Evolutionary conservation across 441 rosid species (phyloP).

Genomic region (Gossypium gossypioides): DNA sequence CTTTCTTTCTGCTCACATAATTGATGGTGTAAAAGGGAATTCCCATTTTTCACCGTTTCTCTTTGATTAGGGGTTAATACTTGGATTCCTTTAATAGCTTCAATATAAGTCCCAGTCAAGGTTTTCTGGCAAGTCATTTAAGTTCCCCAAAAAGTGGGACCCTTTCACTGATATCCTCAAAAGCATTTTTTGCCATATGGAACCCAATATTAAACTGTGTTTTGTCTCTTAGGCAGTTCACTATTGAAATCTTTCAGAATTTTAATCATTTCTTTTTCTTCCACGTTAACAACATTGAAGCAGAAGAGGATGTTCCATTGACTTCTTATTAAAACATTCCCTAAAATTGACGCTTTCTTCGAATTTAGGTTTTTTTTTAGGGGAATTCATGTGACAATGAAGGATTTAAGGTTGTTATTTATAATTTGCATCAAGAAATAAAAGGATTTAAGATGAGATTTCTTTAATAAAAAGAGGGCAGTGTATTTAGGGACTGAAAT

Average conservation of each 20-base stretch:
- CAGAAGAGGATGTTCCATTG: background rate
- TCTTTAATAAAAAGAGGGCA: too few species aligned
- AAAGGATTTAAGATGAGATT: too few species aligned
- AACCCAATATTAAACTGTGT: background rate
- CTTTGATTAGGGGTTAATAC: background rate
- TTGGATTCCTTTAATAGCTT: background rate
- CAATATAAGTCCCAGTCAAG: background rate
- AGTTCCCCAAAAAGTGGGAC: background rate
- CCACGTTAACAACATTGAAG: background rate
- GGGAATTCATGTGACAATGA: background rate
- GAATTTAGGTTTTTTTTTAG: background rate
- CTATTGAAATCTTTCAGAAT: background rate
- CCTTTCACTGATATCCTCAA: background rate
- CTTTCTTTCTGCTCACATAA: background rate
- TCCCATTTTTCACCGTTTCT: background rate
- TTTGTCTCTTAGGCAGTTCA: background rate
- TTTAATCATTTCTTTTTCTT: background rate
- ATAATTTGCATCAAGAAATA: too few species aligned
- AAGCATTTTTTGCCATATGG: background rate
- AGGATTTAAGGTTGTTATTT: too few species aligned
- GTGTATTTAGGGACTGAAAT: too few species aligned
- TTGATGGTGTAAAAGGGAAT: background rate
- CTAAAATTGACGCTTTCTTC: background rate
- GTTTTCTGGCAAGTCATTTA: background rate
- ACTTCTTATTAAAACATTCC: background rate